phyloP scores from a whole-genome alignment of 2,329 filamentous ascomycete species.

The Drechslerella coelobrocha region DNA sequence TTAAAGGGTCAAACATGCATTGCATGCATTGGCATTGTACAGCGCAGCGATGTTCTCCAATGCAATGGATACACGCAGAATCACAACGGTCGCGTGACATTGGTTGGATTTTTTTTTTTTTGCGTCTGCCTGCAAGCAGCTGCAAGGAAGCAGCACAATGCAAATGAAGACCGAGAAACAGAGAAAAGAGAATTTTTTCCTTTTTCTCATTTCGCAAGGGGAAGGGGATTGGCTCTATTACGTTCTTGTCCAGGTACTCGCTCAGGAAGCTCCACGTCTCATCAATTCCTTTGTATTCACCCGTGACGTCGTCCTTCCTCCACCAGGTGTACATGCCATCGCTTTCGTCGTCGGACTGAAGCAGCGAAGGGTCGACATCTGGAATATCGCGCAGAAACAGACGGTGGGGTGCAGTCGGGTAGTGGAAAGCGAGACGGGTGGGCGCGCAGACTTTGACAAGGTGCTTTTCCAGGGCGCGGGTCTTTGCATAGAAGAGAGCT shows the following conservation, averaged over 20 bases:
- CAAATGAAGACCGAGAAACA: not conserved
- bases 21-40: no score
- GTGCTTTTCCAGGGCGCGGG: constrained; percentile 68
- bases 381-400: constrained; percentile 62
- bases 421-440: constrained; percentile 55
- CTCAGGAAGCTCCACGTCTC: constrained; percentile 53
- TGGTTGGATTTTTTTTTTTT: constrained; percentile 1
- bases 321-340: constrained; percentile 69
- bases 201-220: not conserved
- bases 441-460: constrained; percentile 41
- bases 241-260: constrained; percentile 51
- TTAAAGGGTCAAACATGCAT: no score
- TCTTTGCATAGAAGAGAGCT: constrained; percentile 69
- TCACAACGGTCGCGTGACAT: constrained; percentile 9
- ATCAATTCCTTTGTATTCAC: constrained; percentile 51
- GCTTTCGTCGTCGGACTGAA: constrained; percentile 58
- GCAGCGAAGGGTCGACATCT: constrained; percentile 56
- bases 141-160: no score
- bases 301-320: constrained; percentile 60
- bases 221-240: constrained; percentile 5
- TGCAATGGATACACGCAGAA: no score
- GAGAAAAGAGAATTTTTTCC: not conserved
- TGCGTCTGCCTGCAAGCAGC: constrained; percentile 3
- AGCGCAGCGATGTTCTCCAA: no score
- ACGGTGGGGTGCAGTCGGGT: constrained; percentile 62